Percentiles rank a stretch among this genome's conserved stretches.
Conservation (phyloP, 2,329 filamentous ascomycete species). For the Aspergillus hortae region DNA sequence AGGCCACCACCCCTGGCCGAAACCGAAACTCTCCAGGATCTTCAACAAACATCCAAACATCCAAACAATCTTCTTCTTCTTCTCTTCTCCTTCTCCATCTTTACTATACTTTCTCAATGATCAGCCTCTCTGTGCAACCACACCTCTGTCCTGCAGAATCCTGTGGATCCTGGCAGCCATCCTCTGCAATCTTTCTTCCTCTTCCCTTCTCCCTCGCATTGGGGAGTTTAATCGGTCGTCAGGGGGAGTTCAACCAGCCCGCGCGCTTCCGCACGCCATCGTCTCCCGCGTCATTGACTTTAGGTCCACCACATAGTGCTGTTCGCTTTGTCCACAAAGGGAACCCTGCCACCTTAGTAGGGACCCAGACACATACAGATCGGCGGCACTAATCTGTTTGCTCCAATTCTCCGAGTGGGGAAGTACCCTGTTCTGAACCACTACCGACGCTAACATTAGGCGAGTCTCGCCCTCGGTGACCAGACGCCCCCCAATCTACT, state of each 20-base stretch:
- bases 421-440: background rate
- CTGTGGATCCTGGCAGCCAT: no score
- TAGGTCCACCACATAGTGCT: background rate
- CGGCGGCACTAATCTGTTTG: background rate
- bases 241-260: background rate
- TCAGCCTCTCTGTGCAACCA: no score
- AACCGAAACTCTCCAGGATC: no score
- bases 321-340: background rate
- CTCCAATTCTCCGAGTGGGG: background rate
- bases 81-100: no score
- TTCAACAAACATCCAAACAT: no score
- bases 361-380: background rate
- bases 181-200: background rate
- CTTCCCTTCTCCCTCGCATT: background rate
- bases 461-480: background rate
- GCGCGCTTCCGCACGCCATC: background rate
- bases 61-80: no score
- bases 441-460: background rate
- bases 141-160: no score
- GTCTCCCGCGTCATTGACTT: background rate
- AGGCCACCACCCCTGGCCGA: no score
- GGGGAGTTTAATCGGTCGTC: background rate
- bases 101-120: no score
- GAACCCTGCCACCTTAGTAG: background rate
- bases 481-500: background rate